Percentiles rank a stretch among this genome's conserved stretches.
Evolutionary conservation across 129 eudicot genomes (phyloP).

Genomic region (Cynara cardunculus): DNA sequence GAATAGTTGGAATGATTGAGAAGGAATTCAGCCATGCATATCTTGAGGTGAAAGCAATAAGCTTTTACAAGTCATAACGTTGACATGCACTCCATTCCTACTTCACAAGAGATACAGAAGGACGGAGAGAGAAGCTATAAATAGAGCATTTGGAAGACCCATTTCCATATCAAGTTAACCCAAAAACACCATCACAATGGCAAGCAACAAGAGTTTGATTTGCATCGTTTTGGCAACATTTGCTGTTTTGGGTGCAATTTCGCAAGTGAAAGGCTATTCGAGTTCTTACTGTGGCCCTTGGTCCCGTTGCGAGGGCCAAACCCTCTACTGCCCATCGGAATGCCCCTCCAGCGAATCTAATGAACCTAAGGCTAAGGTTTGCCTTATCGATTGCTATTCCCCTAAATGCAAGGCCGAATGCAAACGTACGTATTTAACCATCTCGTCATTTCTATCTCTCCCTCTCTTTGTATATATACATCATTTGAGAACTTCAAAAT

Average conservation of each 20-base stretch:
- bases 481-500: too few species aligned
- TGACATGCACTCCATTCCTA: conserved; percentile 6
- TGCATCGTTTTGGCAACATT: conserved; percentile 5
- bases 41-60: conserved; percentile 22
- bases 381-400: conserved; percentile 38
- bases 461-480: too few species aligned
- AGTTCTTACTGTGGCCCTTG: conserved; percentile 12
- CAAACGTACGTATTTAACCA: conserved; percentile 8
- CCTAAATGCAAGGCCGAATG: conserved; percentile 43
- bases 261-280: conserved; percentile 28
- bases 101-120: background rate
- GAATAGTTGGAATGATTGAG: background rate
- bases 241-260: conserved; percentile 15
- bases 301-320: conserved; percentile 15
- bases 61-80: conserved; percentile 18
- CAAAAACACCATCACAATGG: conserved; percentile 16
- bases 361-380: conserved; percentile 37
- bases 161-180: background rate
- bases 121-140: conserved; percentile 2
- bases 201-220: conserved; percentile 3
- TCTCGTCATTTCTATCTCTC: too few species aligned
- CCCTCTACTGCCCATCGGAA: conserved; percentile 33
- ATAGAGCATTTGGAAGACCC: background rate
- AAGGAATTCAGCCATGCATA: conserved; percentile 8
- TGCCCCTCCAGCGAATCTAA: conserved; percentile 38